phyloP scores from a whole-genome alignment of 1,284 basidiomycete genomes.

The Heterobasidion annosum region DNA sequence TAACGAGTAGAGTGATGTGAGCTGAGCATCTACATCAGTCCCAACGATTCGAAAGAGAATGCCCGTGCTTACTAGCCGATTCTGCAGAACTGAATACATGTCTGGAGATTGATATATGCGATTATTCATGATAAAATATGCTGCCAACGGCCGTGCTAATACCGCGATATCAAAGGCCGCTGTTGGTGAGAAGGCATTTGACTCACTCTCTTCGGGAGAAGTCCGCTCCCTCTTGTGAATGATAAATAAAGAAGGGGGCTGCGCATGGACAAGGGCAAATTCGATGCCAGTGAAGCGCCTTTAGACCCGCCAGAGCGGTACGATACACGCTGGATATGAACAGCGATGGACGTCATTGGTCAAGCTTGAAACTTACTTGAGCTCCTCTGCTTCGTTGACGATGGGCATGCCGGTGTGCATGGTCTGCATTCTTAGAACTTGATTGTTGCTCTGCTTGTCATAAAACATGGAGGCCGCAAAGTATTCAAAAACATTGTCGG shows the following conservation, averaged over 20 bases:
- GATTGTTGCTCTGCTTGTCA: constrained; percentile 85
- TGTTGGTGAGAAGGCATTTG: too few species aligned
- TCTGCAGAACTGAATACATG: constrained; percentile 73
- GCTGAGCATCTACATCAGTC: constrained; percentile 25
- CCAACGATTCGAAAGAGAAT: background rate
- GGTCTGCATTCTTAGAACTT: constrained; percentile 83
- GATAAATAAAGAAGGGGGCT: constrained; percentile 73
- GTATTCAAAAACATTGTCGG: constrained; percentile 77
- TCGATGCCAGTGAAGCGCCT: constrained; percentile 81
- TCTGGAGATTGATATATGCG: constrained; percentile 83
- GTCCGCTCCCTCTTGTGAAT: constrained; percentile 79
- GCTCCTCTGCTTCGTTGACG: constrained; percentile 69
- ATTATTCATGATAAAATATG: constrained; percentile 81
- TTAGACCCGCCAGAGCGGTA: constrained; percentile 1
- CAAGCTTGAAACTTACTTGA: constrained; percentile 43
- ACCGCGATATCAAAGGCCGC: too few species aligned
- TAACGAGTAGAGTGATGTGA: constrained; percentile 62
- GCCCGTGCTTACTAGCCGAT: constrained; percentile 53
- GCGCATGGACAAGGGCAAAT: constrained; percentile 71
- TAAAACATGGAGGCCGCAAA: constrained; percentile 84
- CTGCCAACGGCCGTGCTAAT: constrained; percentile 62
- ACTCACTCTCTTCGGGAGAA: constrained; percentile 70
- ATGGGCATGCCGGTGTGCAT: constrained; percentile 67
- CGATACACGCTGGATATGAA: background rate
- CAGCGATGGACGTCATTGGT: too few species aligned